Evolutionary conservation across 805 yeast genomes (phyloP).

Genomic region (Suhomyces prunicola): DNA sequence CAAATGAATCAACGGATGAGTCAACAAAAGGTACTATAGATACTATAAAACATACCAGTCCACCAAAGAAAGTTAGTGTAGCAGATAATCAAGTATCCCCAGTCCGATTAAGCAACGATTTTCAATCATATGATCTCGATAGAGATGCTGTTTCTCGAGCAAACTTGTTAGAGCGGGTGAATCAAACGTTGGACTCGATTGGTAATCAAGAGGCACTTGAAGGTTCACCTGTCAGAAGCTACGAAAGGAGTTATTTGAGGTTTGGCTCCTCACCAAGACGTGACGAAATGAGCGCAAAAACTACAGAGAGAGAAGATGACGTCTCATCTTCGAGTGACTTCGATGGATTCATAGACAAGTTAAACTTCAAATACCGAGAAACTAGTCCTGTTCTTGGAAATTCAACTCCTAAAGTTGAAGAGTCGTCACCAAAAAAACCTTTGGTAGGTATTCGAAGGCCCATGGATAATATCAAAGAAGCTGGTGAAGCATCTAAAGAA

Average conservation of each 20-base stretch:
- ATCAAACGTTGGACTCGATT: conserved; percentile 11
- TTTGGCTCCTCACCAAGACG: conserved; percentile 8
- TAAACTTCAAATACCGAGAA: conserved; percentile 7
- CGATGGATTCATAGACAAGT: conserved; percentile 6
- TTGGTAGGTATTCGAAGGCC: background rate
- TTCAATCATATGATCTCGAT: background rate
- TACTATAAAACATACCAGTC: background rate
- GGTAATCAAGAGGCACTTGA: conserved; percentile 1
- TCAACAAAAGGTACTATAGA: background rate
- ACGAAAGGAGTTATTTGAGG: conserved; percentile 9
- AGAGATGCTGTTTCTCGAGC: conserved; percentile 11
- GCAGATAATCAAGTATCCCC: background rate
- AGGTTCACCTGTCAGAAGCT: background rate
- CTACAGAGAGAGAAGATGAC: background rate
- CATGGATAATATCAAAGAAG: background rate
- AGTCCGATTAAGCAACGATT: background rate
- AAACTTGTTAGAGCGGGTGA: conserved; percentile 11
- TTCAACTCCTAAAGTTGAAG: conserved; percentile 7
- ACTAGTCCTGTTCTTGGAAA: conserved; percentile 9
- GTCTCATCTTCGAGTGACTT: conserved; percentile 9
- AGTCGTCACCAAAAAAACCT: background rate
- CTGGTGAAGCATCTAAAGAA: background rate
- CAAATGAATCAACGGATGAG: background rate
- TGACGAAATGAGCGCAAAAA: conserved; percentile 3
- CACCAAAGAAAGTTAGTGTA: background rate